A percentile compares a stretch with the other conserved stretches of the same genome.
phyloP scores from a whole-genome alignment of 768 basidiomycete species.

The Termitomyces sp. region DNA sequence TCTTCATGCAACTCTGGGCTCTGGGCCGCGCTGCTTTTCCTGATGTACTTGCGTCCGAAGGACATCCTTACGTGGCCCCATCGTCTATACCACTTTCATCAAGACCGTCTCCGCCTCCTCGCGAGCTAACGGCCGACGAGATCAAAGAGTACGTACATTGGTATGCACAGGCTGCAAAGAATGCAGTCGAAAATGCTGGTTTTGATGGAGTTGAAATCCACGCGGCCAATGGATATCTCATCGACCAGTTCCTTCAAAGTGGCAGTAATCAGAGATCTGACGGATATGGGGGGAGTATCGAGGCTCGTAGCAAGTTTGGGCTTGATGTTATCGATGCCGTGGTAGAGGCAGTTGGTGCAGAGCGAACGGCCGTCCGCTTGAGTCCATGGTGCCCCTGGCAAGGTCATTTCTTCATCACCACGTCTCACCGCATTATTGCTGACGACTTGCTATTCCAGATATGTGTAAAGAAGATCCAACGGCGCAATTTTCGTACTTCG shows the following conservation, averaged over 20 bases:
- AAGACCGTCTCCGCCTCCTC: constrained; percentile 19
- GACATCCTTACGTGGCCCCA: constrained; percentile 15
- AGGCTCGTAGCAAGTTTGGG: constrained; percentile 51
- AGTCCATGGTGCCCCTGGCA: constrained; percentile 43
- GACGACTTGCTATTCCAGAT: constrained; percentile 18
- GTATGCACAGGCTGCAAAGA: constrained; percentile 49
- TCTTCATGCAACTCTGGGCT: constrained; percentile 57
- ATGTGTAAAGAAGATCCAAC: constrained; percentile 53
- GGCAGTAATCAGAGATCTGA: constrained; percentile 55
- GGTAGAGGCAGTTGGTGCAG: constrained; percentile 43
- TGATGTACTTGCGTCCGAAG: constrained; percentile 28
- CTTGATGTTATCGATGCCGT: constrained; percentile 52
- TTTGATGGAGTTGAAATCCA: constrained; percentile 62
- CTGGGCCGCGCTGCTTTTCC: constrained; percentile 38
- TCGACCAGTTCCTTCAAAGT: constrained; percentile 61
- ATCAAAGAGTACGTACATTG: constrained; percentile 44
- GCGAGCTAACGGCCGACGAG: constrained; percentile 39
- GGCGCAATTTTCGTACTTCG: constrained; percentile 49
- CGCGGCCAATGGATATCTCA: constrained; percentile 40
- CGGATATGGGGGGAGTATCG: constrained; percentile 62
- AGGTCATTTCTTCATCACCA: constrained; percentile 16
- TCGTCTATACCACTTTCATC: constrained; percentile 28
- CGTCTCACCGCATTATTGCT: constrained; percentile 19
- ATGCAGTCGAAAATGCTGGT: constrained; percentile 50
- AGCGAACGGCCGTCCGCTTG: constrained; percentile 49